These are phyloP conservation scores for Lepidium sativum DNA, from an alignment of 345 rosid species.

Conservation along the genomic window DNA sequence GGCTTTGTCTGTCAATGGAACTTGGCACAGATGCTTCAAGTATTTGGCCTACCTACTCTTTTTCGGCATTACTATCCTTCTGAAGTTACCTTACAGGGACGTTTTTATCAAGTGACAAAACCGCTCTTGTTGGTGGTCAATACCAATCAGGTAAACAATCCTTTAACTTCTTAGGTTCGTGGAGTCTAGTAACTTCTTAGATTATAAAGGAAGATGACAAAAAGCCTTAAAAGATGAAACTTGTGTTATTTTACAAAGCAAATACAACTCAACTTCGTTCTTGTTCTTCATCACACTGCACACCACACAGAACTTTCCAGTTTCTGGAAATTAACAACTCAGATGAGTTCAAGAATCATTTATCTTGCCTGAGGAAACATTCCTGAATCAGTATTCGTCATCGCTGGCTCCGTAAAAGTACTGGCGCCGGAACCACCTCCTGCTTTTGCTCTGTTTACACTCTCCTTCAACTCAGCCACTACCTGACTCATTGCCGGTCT, in stretches of 20 bases:
- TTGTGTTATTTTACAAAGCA: neutral
- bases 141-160: no score
- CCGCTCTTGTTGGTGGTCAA: no score
- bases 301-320: neutral
- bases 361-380: constrained; percentile 28
- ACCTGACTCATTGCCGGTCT: constrained; percentile 40
- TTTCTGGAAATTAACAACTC: neutral
- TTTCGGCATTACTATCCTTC: no score
- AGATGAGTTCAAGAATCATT: neutral
- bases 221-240: neutral
- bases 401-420: constrained; percentile 4
- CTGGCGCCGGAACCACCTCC: constrained; percentile 6
- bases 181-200: no score
- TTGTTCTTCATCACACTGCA: neutral
- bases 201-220: neutral
- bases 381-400: neutral
- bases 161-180: no score
- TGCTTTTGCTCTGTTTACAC: constrained; percentile 18
- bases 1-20: neutral
- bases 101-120: no score
- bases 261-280: neutral
- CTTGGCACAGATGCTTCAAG: no score
- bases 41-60: no score
- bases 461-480: constrained; percentile 33
- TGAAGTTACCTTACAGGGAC: no score